Conservation (phyloP, 345 rosid species). For the Hibiscus tridactylites region DNA sequence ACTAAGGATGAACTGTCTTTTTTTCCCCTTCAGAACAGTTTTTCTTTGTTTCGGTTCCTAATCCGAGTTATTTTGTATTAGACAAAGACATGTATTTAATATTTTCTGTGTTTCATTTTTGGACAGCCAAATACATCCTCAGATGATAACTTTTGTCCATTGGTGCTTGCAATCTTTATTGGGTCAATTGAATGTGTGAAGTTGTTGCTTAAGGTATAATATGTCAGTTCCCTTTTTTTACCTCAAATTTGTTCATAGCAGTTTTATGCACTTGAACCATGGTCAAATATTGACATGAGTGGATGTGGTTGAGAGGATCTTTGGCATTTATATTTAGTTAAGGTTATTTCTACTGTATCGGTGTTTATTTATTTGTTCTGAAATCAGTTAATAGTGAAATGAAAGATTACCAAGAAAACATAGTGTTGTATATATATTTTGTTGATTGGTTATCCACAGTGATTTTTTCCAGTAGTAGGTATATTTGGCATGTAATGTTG, state of each 20-base stretch:
- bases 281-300: not conserved
- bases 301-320: not conserved
- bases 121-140: constrained; percentile 11
- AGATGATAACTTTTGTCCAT: not conserved
- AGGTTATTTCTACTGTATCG: not conserved
- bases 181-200: constrained; percentile 17
- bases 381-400: not conserved
- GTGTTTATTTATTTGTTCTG: not conserved
- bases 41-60: not conserved
- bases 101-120: not conserved
- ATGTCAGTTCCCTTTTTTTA: not conserved
- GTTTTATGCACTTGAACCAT: not conserved
- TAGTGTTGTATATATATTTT: not conserved
- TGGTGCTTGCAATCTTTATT: constrained; percentile 4
- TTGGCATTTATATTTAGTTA: not conserved
- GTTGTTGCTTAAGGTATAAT: constrained; percentile 14
- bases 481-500: not conserved
- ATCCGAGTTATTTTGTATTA: not conserved
- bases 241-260: not conserved
- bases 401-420: not conserved
- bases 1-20: constrained; percentile 4
- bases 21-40: not conserved
- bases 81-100: not conserved
- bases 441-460: not conserved
- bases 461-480: not conserved